These are phyloP conservation scores for Geotrichum aggregatum DNA, from an alignment of 1,139 yeast species.

Conservation along the genomic window DNA sequence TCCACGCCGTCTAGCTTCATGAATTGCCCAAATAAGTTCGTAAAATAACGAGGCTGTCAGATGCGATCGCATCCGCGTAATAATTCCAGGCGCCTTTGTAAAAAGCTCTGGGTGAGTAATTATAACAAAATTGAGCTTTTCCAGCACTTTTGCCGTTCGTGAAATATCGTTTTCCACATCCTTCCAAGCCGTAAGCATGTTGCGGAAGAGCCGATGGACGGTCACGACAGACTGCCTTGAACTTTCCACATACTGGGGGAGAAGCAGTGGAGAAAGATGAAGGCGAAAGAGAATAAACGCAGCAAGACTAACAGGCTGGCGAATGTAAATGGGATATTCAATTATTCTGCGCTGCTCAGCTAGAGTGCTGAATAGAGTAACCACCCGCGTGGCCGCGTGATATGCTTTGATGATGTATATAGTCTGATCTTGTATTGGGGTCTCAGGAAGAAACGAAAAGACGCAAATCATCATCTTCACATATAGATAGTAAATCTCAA, in stretches of 20 bases:
- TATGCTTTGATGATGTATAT: slow-evolving; percentile 80
- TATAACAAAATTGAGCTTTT: slow-evolving; percentile 79
- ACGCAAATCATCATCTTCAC: slow-evolving; percentile 79
- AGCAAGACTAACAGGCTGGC: slow-evolving; percentile 80
- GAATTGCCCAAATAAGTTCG: slow-evolving; percentile 91
- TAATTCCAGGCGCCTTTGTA: slow-evolving; percentile 63
- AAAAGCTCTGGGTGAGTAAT: slow-evolving; percentile 85
- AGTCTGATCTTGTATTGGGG: slow-evolving; percentile 84
- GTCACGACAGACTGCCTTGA: slow-evolving; percentile 92
- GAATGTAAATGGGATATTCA: slow-evolving; percentile 79
- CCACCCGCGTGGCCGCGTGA: slow-evolving; percentile 72
- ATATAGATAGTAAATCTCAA: slow-evolving; percentile 78
- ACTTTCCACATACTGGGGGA: slow-evolving; percentile 77
- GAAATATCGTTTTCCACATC: slow-evolving; percentile 87
- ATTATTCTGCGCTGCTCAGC: slow-evolving; percentile 65
- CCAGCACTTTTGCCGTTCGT: slow-evolving; percentile 88
- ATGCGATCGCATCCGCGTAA: slow-evolving; percentile 86
- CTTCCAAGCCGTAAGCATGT: slow-evolving; percentile 87
- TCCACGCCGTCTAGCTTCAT: slow-evolving; percentile 77
- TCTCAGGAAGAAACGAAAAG: slow-evolving; percentile 87
- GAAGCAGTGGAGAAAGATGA: slow-evolving; percentile 71
- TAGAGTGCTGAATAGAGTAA: slow-evolving; percentile 71
- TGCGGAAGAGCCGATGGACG: slow-evolving; percentile 79
- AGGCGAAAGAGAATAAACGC: slow-evolving; percentile 75
- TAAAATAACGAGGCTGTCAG: slow-evolving; percentile 86